Evolutionary conservation across 768 basidiomycete species (phyloP), one percentile per base, ranked within the genome.

Genomic region (Pisolithus orientalis): DNA sequence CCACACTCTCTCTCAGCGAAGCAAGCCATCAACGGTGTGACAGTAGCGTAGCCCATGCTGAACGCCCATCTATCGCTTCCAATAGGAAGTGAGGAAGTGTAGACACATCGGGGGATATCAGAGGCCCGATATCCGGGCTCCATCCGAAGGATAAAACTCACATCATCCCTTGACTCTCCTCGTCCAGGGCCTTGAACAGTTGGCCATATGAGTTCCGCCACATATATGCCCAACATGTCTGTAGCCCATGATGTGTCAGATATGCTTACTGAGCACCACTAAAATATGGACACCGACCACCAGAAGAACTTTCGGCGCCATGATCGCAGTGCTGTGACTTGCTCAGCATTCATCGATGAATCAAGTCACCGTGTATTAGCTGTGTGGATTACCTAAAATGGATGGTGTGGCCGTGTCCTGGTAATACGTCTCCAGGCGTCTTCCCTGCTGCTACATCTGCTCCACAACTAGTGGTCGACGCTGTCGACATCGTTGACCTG

Each of bases 31-130:
- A 93, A 67, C 4, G 91, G 89, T 24, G 90, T 91, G 3, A 94
- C 82, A 57, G 86, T 87, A 32, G 80, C 84, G 58, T 73, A 80
- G 5, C 85, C 88, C 53, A 82, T 75, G 52, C 75, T 71, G 31
- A 94, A 71, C 14, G 88, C 90, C 87, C 88, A 91, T 0, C 80
- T 82, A 66, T 96, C 93, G 9, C 87, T 83, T 3, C 90, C 92
- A 50, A 79, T 71, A 1, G 90, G 88, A n/a, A 93, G 69, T 16
- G 65, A 1, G 90, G 88, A n/a, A 93, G 69, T 16, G 65, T 64
- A 3, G 79, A 75, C 44, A 74, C 55, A 13, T 75, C 65, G 2
- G 90, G 90, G 42, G 72, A 74, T 42, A 94, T 76, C 13, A 94
- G 71, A 10, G 72, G 75, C n/a, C 70, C 70, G 75, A 94, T 80